Evolutionary conservation across 202 grass and related monocot genomes (phyloP), one percentile per base, ranked within the genome.

Genomic region (Schoenoplectus tabernaemontani): DNA sequence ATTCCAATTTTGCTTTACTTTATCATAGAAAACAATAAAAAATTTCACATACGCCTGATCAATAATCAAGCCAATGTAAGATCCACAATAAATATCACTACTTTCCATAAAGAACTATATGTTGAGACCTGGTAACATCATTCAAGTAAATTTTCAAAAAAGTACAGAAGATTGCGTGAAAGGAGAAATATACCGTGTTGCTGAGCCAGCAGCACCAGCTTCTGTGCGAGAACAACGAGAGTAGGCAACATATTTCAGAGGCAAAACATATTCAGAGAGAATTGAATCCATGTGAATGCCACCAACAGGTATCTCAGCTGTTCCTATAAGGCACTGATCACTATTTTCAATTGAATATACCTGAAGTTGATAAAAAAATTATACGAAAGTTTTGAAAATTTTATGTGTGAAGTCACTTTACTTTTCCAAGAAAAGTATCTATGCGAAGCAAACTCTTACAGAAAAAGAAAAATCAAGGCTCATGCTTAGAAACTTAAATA

Each of bases 251-350:
- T 94, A 98, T 85, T 98, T 98, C 59, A 87, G 83, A 78, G 95
- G 95, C 23, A 98, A 87, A 58, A 38, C 57, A 76, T 86, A 87
- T 61, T 92, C 89, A 10, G 61, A 60, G 59, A 98, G 86, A 87
- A 98, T 95, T 37, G 95, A 92, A 71, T 98, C 88, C 91, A 98
- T 92, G 76, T 98, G 95, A 75, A 98, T 98, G 82, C 95, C 95
- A 54, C 95, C 91, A n/a, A 98, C 95, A 70, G 91, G 91, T 87
- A 98, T 98, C 81, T 98, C 95, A 24, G 91, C 95, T 38, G 91
- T 98, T 77, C 95, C 95, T 80, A 98, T 94, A 56, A 98, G 91
- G 84, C 95, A 98, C 76, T 98, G 95, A 44, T 98, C 95, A 47
- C 81, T 94, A 80, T 63, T 77, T 74, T 92, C 89, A 57, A 98